These are phyloP conservation scores for Myxozyma geophila DNA, from an alignment of 805 yeast genomes.

Conservation along the genomic window DNA sequence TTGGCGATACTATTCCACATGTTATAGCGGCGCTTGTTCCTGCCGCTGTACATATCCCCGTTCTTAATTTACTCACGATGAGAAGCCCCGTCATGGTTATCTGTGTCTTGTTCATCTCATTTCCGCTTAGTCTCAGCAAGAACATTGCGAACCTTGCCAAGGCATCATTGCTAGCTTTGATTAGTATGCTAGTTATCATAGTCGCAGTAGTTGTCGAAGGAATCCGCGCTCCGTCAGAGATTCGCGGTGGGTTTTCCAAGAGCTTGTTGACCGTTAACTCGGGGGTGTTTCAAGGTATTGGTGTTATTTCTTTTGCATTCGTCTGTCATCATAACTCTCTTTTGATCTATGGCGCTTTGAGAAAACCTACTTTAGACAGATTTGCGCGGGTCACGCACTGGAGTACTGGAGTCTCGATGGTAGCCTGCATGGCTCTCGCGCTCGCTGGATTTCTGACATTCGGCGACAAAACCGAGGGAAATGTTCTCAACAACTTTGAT, in stretches of 20 bases:
- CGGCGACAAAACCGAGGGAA: slow-evolving; percentile 80
- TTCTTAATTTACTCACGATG: slow-evolving; percentile 60
- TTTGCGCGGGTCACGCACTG: slow-evolving; percentile 81
- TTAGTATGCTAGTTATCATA: slow-evolving; percentile 83
- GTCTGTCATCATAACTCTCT: slow-evolving; percentile 96
- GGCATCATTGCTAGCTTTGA: slow-evolving; percentile 82
- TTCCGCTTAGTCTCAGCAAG: slow-evolving; percentile 77
- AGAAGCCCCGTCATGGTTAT: slow-evolving; percentile 73
- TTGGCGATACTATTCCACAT: slow-evolving; percentile 94
- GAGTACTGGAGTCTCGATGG: slow-evolving; percentile 78
- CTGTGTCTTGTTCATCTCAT: slow-evolving; percentile 73
- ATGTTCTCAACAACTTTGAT: slow-evolving; percentile 84
- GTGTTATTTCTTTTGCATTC: slow-evolving; percentile 93
- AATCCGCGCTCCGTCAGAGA: slow-evolving; percentile 52
- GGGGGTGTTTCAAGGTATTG: slow-evolving; percentile 82
- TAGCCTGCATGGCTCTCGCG: slow-evolving; percentile 78
- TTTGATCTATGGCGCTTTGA: slow-evolving; percentile 83
- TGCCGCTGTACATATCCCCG: slow-evolving; percentile 41
- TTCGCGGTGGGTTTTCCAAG: slow-evolving; percentile 48
- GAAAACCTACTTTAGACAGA: slow-evolving; percentile 72
- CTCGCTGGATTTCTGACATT: slow-evolving; percentile 76
- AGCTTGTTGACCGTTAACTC: slow-evolving; percentile 56
- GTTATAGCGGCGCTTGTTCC: slow-evolving; percentile 73
- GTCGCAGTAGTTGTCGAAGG: slow-evolving; percentile 74
- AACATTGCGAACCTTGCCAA: slow-evolving; percentile 85